A percentile compares a stretch with the other conserved stretches of the same genome.
Evolutionary conservation across 2,329 filamentous ascomycete species (phyloP).

Genomic region (Elsinoe ampelina): DNA sequence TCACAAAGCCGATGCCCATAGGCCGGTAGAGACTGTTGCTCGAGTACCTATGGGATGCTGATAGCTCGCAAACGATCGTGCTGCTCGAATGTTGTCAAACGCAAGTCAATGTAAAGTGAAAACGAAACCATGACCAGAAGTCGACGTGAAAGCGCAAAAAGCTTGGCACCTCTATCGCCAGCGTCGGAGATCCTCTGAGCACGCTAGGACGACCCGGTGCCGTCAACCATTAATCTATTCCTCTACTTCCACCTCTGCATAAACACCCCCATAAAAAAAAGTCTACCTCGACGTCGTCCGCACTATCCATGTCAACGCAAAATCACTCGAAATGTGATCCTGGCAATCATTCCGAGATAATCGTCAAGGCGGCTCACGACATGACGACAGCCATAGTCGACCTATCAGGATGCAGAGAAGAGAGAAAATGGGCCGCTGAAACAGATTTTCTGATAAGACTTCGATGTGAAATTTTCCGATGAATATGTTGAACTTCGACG

Average conservation of each 20-base stretch:
- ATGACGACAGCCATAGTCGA: not conserved
- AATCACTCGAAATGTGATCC: not conserved
- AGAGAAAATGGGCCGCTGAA: not conserved
- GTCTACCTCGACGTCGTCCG: slow-evolving; percentile 2
- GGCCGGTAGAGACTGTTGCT: too few relatives aligned
- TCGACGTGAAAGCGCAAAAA: not conserved
- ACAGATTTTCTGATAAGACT: not conserved
- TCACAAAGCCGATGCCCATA: too few relatives aligned
- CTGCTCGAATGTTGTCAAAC: too few relatives aligned
- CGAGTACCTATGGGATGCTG: too few relatives aligned
- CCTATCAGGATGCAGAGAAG: not conserved
- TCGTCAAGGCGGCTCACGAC: not conserved
- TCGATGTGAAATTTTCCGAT: not conserved
- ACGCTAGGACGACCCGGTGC: not conserved
- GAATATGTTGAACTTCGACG: not conserved
- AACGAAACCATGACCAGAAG: not conserved
- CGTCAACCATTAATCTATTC: slow-evolving; percentile 7
- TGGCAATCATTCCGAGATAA: not conserved
- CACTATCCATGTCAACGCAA: not conserved
- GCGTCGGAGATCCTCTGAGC: not conserved
- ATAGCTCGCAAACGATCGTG: too few relatives aligned
- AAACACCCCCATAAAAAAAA: not conserved
- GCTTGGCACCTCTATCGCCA: not conserved
- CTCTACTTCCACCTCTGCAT: not conserved
- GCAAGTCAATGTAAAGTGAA: not conserved